phyloP scores from a whole-genome alignment of 73 alveolate genomes.

The Urostyla sp. region DNA sequence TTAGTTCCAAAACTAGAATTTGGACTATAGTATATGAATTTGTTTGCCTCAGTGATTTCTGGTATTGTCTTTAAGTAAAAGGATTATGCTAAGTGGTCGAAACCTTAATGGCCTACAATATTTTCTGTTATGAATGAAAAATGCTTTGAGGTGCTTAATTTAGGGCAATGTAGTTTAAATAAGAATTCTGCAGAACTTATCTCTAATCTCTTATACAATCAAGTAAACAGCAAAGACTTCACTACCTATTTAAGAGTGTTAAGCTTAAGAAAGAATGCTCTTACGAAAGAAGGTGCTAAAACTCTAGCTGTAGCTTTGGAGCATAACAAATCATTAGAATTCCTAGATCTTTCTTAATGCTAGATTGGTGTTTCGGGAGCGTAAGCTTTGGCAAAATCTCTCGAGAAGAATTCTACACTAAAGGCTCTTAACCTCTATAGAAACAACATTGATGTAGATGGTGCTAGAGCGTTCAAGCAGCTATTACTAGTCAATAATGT shows the following conservation, averaged over 20 bases:
- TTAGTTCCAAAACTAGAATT: constrained; percentile 78
- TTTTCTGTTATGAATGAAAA: constrained; percentile 20
- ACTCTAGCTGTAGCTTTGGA: constrained; percentile 82
- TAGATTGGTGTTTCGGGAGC: constrained; percentile 93
- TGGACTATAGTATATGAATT: constrained; percentile 74
- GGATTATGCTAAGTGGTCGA: constrained; percentile 67
- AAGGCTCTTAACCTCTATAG: constrained; percentile 86
- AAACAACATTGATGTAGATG: constrained; percentile 95
- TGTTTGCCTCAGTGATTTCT: constrained; percentile 59
- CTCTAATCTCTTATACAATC: constrained; percentile 14
- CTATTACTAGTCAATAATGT: constrained; percentile 81
- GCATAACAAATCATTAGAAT: constrained; percentile 74
- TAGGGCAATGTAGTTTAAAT: constrained; percentile 32
- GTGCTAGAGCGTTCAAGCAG: constrained; percentile 92
- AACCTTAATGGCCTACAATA: constrained; percentile 64
- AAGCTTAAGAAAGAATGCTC: constrained; percentile 76
- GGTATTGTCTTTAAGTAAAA: constrained; percentile 66
- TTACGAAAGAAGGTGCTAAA: constrained; percentile 91
- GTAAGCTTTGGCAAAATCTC: constrained; percentile 48
- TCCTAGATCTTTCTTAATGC: constrained; percentile 86
- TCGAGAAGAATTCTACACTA: constrained; percentile 84
- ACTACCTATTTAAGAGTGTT: constrained; percentile 35
- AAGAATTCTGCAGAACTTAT: constrained; percentile 65
- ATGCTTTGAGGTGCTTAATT: constrained; percentile 6
- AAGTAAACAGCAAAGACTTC: constrained; percentile 54